phyloP scores from a whole-genome alignment of 164 flowering plant species.

The Dillenia turbinata region DNA sequence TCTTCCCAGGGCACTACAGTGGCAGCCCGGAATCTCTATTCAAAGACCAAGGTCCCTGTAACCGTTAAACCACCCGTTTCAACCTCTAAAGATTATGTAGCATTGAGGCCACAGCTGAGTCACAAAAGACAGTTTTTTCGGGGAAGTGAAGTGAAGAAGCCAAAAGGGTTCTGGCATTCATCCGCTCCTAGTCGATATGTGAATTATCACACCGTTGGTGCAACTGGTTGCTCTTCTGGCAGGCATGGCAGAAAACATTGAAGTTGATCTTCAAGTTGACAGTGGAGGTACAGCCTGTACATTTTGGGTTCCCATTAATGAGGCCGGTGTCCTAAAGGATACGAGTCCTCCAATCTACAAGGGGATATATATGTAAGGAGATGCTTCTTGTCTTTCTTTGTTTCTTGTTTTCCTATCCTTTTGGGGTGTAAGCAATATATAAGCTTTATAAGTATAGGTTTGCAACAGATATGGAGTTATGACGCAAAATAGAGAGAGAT shows the following conservation, averaged over 20 bases:
- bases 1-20: slow-evolving; percentile 8
- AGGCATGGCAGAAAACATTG: slow-evolving; percentile 9
- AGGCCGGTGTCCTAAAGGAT: no score
- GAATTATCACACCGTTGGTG: slow-evolving; percentile 41
- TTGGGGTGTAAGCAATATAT: no score
- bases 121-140: slow-evolving; percentile 19
- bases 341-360: no score
- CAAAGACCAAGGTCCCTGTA: background rate
- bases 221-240: slow-evolving; percentile 15
- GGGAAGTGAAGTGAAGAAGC: slow-evolving; percentile 35
- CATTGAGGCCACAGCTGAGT: slow-evolving; percentile 19
- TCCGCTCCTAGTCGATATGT: slow-evolving; percentile 76
- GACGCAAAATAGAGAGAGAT: no score
- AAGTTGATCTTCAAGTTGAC: background rate
- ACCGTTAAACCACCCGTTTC: slow-evolving; percentile 1
- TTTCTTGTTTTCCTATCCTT: no score
- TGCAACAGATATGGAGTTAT: no score
- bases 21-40: slow-evolving; percentile 17
- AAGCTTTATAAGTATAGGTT: no score
- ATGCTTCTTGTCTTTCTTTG: no score
- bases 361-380: no score
- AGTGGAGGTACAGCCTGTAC: no score
- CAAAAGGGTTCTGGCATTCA: slow-evolving; percentile 55
- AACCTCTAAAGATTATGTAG: slow-evolving; percentile 7
- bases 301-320: no score